These are phyloP conservation scores for Diaporthe sp. DNA, from an alignment of 2,329 filamentous ascomycete genomes.

Conservation along the genomic window DNA sequence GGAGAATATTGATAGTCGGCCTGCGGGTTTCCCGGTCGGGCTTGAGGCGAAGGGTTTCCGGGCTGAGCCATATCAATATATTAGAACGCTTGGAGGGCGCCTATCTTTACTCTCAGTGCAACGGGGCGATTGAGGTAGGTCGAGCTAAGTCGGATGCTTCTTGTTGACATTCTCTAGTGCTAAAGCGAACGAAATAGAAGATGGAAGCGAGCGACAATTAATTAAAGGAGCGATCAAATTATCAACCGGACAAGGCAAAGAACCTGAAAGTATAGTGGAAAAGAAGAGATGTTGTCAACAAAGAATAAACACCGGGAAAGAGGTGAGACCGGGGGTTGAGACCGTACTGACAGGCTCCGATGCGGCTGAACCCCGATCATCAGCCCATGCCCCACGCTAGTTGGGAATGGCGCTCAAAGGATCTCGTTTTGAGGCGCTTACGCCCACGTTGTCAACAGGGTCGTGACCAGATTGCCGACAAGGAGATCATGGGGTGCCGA, in stretches of 20 bases:
- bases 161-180: background rate
- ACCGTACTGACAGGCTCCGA: conserved; percentile 17
- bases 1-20: background rate
- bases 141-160: background rate
- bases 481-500: background rate
- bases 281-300: background rate
- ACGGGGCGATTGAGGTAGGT: background rate
- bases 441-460: conserved; percentile 11
- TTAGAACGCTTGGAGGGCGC: background rate
- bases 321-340: background rate
- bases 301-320: background rate
- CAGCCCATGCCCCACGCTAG: conserved; percentile 4
- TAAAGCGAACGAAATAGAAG: background rate
- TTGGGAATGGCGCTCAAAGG: background rate
- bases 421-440: background rate
- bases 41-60: background rate
- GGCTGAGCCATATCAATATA: conserved; percentile 11
- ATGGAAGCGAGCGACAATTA: background rate
- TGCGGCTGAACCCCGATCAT: conserved; percentile 25
- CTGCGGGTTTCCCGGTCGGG: background rate
- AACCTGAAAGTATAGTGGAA: background rate
- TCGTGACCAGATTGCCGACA: background rate
- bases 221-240: background rate
- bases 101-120: background rate
- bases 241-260: background rate